phyloP scores from a whole-genome alignment of 169 alveolate genomes.

The Perkinsus marinus region DNA sequence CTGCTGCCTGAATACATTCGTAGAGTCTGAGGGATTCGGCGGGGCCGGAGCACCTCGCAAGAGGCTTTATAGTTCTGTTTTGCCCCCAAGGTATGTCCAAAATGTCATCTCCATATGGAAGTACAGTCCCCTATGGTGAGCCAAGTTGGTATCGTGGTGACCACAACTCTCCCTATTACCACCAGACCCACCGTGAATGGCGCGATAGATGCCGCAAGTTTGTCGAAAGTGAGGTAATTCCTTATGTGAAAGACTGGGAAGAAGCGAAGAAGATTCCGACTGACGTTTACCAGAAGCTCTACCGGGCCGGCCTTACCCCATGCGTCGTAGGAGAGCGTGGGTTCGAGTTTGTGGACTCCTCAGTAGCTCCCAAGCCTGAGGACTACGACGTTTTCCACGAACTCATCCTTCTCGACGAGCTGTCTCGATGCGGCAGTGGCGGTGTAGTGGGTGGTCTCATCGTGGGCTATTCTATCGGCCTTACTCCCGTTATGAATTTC shows the following conservation, averaged over 20 bases:
- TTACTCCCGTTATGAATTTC: slow-evolving; percentile 22
- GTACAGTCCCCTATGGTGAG: slow-evolving; percentile 1
- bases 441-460: slow-evolving; percentile 25
- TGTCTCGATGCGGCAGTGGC: slow-evolving; percentile 14
- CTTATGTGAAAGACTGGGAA: slow-evolving; percentile 22
- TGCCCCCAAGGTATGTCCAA: too few relatives aligned
- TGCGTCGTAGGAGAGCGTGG: slow-evolving; percentile 4
- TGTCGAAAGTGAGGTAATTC: slow-evolving; percentile 17
- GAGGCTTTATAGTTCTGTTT: too few relatives aligned
- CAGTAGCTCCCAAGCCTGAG: background rate
- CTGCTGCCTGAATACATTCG: too few relatives aligned
- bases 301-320: background rate
- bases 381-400: slow-evolving; percentile 25
- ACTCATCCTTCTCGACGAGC: slow-evolving; percentile 27
- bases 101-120: background rate
- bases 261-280: background rate
- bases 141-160: slow-evolving; percentile 7
- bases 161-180: slow-evolving; percentile 5
- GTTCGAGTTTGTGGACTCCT: background rate
- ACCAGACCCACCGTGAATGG: slow-evolving; percentile 2
- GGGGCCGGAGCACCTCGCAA: too few relatives aligned
- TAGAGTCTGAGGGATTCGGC: too few relatives aligned
- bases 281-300: background rate
- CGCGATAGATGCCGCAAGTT: slow-evolving; percentile 15
- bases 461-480: slow-evolving; percentile 21